Conservation (phyloP, 1,139 yeast species). For the Pichia sp. region DNA sequence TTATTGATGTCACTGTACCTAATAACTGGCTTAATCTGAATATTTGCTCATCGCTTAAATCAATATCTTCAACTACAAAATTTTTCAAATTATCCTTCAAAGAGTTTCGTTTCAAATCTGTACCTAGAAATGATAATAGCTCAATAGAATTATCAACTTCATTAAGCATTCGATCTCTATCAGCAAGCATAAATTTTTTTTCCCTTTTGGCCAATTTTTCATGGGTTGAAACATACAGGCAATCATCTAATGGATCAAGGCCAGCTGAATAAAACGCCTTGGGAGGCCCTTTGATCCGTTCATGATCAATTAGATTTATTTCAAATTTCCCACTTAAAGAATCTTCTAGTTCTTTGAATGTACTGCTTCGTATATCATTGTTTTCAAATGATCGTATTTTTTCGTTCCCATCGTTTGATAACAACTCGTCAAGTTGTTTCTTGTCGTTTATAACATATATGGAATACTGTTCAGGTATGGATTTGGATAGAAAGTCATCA, state of each 20-base stretch:
- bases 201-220: slow-evolving; percentile 45
- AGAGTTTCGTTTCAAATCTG: slow-evolving; percentile 13
- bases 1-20: slow-evolving; percentile 36
- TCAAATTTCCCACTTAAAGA: slow-evolving; percentile 4
- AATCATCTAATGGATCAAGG: slow-evolving; percentile 23
- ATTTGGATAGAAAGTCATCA: slow-evolving; percentile 20
- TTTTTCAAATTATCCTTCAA: slow-evolving; percentile 11
- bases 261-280: not conserved
- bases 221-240: slow-evolving; percentile 27
- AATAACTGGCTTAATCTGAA: slow-evolving; percentile 30
- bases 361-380: not conserved
- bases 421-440: slow-evolving; percentile 1
- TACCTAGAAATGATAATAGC: slow-evolving; percentile 22
- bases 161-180: slow-evolving; percentile 35
- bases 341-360: slow-evolving; percentile 16
- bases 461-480: slow-evolving; percentile 23
- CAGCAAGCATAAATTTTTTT: slow-evolving; percentile 39
- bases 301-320: slow-evolving; percentile 15
- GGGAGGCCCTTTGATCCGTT: slow-evolving; percentile 5
- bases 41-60: slow-evolving; percentile 10
- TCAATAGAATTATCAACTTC: slow-evolving; percentile 39
- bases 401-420: slow-evolving; percentile 2
- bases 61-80: slow-evolving; percentile 11
- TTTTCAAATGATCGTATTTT: slow-evolving; percentile 1
- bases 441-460: slow-evolving; percentile 18